Evolutionary conservation across 2,329 filamentous ascomycete species (phyloP).

Genomic region (Aspergillus glaucus): DNA sequence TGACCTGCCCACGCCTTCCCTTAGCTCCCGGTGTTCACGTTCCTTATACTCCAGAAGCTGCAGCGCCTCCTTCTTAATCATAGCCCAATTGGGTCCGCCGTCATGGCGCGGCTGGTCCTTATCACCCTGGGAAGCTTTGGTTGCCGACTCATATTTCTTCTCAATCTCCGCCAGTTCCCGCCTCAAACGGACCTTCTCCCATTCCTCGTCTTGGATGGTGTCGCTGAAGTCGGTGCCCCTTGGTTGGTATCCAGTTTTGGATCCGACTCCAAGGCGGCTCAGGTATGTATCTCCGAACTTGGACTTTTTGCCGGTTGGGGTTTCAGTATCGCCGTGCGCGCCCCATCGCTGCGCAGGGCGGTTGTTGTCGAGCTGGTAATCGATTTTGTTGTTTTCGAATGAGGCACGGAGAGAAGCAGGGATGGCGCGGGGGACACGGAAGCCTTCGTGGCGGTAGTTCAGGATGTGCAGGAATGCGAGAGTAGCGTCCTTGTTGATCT

Average conservation of each 20-base stretch:
- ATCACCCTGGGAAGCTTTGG: constrained; percentile 62
- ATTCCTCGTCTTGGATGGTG: constrained; percentile 81
- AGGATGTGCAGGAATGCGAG: constrained; percentile 95
- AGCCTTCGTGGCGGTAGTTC: constrained; percentile 91
- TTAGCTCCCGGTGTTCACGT: constrained; percentile 69
- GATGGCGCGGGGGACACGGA: constrained; percentile 83
- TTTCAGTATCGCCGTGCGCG: constrained; percentile 69
- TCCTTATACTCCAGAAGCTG: constrained; percentile 92
- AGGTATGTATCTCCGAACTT: constrained; percentile 98
- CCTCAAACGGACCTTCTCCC: constrained; percentile 94
- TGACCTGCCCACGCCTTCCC: constrained; percentile 46
- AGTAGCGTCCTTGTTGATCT: constrained; percentile 90
- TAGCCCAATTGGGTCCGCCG: constrained; percentile 74
- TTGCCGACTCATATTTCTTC: constrained; percentile 76
- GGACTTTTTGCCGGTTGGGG: constrained; percentile 79
- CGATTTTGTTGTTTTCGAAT: constrained; percentile 94
- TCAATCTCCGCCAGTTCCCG: constrained; percentile 88
- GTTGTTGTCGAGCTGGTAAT: constrained; percentile 83
- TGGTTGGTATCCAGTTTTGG: constrained; percentile 70
- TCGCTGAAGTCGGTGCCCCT: constrained; percentile 84
- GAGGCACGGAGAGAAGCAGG: constrained; percentile 83
- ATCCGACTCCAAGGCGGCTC: constrained; percentile 71
- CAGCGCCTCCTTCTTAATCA: constrained; percentile 91
- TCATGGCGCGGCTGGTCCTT: constrained; percentile 50
- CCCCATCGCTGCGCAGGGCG: constrained; percentile 70